Base-by-base conservation (phyloP, 495 filamentous ascomycete species). In the Xanthoparmelia taractica region DNA sequence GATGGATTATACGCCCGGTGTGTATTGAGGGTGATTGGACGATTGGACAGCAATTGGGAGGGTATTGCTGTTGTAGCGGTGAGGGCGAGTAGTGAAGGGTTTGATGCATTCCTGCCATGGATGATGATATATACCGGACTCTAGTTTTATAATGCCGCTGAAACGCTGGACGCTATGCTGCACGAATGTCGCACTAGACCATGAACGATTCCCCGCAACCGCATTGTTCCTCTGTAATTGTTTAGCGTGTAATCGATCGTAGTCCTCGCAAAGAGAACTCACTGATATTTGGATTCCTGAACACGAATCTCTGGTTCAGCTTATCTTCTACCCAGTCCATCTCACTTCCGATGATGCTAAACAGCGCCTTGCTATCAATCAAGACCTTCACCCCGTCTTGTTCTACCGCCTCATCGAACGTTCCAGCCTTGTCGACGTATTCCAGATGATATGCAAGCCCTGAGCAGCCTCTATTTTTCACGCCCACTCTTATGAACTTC, bases 321-420 rank as follows among this genome's bases (percentile, higher is more conserved):
- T 93, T 95, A 69, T 97, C 95, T 75, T 97, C 92, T 4, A 93
- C 83, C 93, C 92, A 98, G 71, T 98, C 94, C 94, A 98, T 98
- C 80, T 97, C 94, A 68, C 89, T 96, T 12, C 95, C 94, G 73
- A 98, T 96, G 50, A 98, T 96, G 71, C 90, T 96, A 69, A 98
- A 94, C 63, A 98, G 77, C 64, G 94, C 94, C 76, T 96, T 97
- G 76, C 88, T 92, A 76, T 98, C 94, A 60, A 98, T 90, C 74
- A 98, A 70, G 38, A 98, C 95, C 78, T 88, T 94, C 18, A 98
- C 94, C 5, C 92, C 94, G 68, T 96, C 94, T 72, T 97, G 95
- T 70, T 94, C 92, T 18, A 98, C 92, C 61, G 87, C 78, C 72
- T 98, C 94, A 72, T 98, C 94, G 66, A 97, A 94, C 50, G 79